Percentiles rank a stretch among this genome's conserved stretches.
These are phyloP conservation scores for Penicillium sp. DNA, from an alignment of 2,329 filamentous ascomycete species.

Conservation along the genomic window DNA sequence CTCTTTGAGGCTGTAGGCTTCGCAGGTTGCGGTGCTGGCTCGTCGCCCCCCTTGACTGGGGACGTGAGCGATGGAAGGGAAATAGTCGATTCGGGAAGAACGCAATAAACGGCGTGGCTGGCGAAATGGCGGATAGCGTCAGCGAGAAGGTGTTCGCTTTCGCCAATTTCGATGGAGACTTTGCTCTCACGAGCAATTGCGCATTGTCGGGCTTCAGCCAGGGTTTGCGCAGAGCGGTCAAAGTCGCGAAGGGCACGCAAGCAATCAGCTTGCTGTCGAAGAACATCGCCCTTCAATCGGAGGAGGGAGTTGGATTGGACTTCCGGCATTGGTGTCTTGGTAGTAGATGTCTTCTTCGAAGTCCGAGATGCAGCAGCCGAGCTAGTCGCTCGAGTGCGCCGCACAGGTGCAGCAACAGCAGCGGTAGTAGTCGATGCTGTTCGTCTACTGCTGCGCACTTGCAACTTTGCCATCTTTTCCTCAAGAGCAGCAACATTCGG, in stretches of 20 bases:
- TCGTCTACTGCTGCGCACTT: constrained; percentile 40
- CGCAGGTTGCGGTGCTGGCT: constrained; percentile 42
- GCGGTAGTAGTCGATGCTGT: constrained; percentile 34
- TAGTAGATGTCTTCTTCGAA: constrained; percentile 28
- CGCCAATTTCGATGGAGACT: constrained; percentile 57
- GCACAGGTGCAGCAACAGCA: constrained; percentile 29
- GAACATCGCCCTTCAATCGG: constrained; percentile 56
- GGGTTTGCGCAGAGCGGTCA: constrained; percentile 61
- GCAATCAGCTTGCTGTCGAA: constrained; percentile 59
- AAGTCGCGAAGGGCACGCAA: constrained; percentile 58
- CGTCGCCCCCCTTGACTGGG: constrained; percentile 41
- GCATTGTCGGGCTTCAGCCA: constrained; percentile 50
- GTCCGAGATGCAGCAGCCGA: constrained; percentile 29
- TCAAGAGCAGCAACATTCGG: constrained; percentile 45
- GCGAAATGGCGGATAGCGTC: constrained; percentile 63
- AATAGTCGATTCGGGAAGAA: constrained; percentile 89
- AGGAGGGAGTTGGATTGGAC: constrained; percentile 49
- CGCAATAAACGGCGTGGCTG: constrained; percentile 82
- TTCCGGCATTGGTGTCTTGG: constrained; percentile 27
- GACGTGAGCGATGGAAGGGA: constrained; percentile 74
- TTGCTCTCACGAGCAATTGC: constrained; percentile 62
- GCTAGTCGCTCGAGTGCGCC: constrained; percentile 41
- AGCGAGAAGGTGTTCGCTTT: constrained; percentile 45
- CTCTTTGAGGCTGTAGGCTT: constrained; percentile 36
- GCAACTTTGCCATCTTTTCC: constrained; percentile 51